phyloP scores from a whole-genome alignment of 1,139 yeast species.

The Scheffersomyces insectosa region DNA sequence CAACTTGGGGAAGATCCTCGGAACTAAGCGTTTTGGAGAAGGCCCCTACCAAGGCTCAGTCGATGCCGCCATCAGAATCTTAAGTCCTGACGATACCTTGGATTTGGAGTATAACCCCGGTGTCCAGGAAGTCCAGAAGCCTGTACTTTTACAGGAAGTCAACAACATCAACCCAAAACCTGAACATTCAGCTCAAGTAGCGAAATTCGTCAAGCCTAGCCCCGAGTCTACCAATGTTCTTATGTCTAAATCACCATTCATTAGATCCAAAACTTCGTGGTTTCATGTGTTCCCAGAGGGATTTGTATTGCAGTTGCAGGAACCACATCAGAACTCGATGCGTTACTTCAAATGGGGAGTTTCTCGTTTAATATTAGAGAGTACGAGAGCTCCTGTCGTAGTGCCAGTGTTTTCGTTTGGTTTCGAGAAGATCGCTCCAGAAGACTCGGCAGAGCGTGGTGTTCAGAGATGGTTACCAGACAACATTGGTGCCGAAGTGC shows the following conservation, averaged over 20 bases:
- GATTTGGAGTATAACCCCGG: slow-evolving; percentile 51
- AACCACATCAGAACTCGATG: slow-evolving; percentile 82
- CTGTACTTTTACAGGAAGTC: slow-evolving; percentile 34
- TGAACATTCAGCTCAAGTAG: slow-evolving; percentile 18
- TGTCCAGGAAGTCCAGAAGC: slow-evolving; percentile 27
- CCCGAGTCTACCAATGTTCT: slow-evolving; percentile 33
- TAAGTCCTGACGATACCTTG: slow-evolving; percentile 75
- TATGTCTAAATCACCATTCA: slow-evolving; percentile 47
- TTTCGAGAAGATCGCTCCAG: slow-evolving; percentile 86
- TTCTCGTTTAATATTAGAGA: slow-evolving; percentile 76
- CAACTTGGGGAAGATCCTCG: slow-evolving; percentile 81
- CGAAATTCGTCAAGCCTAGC: slow-evolving; percentile 26
- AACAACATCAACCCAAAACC: slow-evolving; percentile 17
- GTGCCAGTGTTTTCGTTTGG: slow-evolving; percentile 90
- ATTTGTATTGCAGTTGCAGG: slow-evolving; percentile 79
- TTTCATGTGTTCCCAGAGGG: slow-evolving; percentile 96
- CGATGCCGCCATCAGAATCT: slow-evolving; percentile 85
- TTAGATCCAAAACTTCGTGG: slow-evolving; percentile 75
- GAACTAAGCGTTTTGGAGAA: slow-evolving; percentile 83
- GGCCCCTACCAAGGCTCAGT: slow-evolving; percentile 92
- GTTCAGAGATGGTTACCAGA: slow-evolving; percentile 61
- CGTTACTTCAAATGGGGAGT: slow-evolving; percentile 97
- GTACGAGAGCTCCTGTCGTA: slow-evolving; percentile 80
- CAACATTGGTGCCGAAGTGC: slow-evolving; percentile 67
- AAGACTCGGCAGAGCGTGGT: slow-evolving; percentile 57